Base-by-base conservation (phyloP, 305 asterid genomes). In the Solanum aculeatissimum region DNA sequence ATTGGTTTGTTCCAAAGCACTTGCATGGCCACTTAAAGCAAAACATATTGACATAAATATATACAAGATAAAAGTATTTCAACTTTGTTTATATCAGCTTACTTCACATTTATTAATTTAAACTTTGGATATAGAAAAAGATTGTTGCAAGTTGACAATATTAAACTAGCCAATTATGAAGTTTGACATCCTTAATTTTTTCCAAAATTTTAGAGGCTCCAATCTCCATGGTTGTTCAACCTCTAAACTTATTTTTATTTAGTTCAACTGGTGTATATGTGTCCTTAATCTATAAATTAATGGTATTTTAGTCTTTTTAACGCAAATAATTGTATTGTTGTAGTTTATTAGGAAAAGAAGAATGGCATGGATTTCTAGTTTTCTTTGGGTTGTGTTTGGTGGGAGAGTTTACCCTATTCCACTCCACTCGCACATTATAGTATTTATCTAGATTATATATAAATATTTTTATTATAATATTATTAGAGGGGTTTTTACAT, bases 391-490 rank as follows among this genome's bases (percentile, higher is more conserved):
- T 29, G 4, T 5, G 32, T 60, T 58, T 6, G 8, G 8, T 58
- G 21, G 0, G 15, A n/a, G 0, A 58, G 16, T 58, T 21, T 21
- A n/a, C 0, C 27, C 14, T 9, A 58, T 21, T 1, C 45, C 10
- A 9, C 47, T 2, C 47, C 10, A 42, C 11, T 42, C 45, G 2
- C 3, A 1, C 9, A 7, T 42, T 7, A 42, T 42, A 42, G 10
- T 42, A 42, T 42, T 42, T 42, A 42, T 43, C 3, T 43, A 9
- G 2, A 43, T 43, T 10, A 43, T 43, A 10, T 43, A 43, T 43
- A 43, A 10, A 43, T 43, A 43, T 43, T 42, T 42, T 40, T 7
- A 40, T 40, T 0, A 40, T 7, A 40, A 1, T 40, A 40, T 40
- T 40, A 29, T n/a, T 40, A 11, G 15, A 40, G 32, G 25, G n/a